A percentile compares a stretch with the other conserved stretches of the same genome.
These are phyloP conservation scores for Wickerhamiella musiphila DNA, from an alignment of 805 yeast genomes.

Conservation along the genomic window DNA sequence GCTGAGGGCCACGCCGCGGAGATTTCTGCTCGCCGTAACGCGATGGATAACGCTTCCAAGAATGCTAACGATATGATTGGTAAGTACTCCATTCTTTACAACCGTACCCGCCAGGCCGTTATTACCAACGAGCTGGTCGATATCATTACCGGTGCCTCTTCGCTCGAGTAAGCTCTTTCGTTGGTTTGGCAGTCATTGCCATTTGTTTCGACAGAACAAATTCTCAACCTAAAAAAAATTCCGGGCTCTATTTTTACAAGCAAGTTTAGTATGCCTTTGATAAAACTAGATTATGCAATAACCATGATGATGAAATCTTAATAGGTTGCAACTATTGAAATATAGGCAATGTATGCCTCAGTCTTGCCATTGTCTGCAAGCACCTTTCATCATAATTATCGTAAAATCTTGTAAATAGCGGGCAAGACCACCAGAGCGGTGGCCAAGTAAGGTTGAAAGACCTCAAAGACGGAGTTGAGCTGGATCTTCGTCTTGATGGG, in stretches of 20 bases:
- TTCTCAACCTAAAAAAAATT: no score
- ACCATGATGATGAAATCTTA: no score
- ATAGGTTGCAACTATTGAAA: no score
- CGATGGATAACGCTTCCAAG: constrained; percentile 99
- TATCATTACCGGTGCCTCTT: constrained; percentile 98
- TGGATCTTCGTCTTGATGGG: constrained; percentile 12
- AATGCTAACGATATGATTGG: constrained; percentile 98
- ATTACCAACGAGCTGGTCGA: constrained; percentile 98
- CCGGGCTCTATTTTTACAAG: no score
- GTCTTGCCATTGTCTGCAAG: no score
- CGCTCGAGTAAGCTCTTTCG: constrained; percentile 50
- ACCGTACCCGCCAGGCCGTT: constrained; percentile 99
- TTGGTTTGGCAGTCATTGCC: not conserved
- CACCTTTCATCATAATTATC: no score
- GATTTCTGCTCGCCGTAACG: constrained; percentile 96
- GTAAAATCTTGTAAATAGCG: no score
- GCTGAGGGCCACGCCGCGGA: constrained; percentile 98
- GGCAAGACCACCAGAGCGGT: no score
- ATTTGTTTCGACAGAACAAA: no score
- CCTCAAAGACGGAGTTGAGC: constrained; percentile 15
- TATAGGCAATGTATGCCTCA: no score
- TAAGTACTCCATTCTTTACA: constrained; percentile 90
- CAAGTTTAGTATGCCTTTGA: no score
- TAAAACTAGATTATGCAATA: constrained; percentile 7
- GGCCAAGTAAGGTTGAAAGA: no score